These are phyloP conservation scores for Spinacia oleracea DNA, from an alignment of 179 eudicot species.

Conservation along the genomic window DNA sequence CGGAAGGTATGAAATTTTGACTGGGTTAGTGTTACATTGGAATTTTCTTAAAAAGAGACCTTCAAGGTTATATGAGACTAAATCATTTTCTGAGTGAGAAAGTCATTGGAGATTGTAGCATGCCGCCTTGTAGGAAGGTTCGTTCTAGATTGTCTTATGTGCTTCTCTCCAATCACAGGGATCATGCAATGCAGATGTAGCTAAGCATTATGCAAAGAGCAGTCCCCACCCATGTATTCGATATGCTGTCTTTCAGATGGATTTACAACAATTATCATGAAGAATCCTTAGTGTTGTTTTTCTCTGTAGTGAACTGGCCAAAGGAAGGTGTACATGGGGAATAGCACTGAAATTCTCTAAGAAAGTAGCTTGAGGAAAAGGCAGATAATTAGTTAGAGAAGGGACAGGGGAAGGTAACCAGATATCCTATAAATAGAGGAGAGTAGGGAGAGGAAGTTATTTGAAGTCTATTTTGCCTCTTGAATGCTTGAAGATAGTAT, in stretches of 20 bases:
- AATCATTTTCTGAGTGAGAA: background rate
- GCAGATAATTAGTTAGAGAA: background rate
- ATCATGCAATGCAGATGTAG: background rate
- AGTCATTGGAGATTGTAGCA: background rate
- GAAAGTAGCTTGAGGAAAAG: background rate
- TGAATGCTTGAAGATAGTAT: background rate
- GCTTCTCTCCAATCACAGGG: background rate
- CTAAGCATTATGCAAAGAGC: background rate
- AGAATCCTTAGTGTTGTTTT: background rate
- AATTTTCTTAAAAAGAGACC: background rate
- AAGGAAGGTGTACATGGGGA: background rate
- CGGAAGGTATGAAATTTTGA: too few relatives aligned
- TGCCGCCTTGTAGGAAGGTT: background rate
- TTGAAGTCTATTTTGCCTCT: too few relatives aligned
- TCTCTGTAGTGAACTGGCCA: background rate
- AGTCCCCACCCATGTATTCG: background rate
- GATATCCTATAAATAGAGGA: background rate
- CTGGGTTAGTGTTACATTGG: too few relatives aligned
- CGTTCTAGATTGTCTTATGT: background rate
- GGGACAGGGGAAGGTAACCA: background rate
- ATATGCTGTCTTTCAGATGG: background rate
- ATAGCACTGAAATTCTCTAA: background rate
- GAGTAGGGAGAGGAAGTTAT: background rate
- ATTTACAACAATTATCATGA: background rate
- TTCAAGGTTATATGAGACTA: background rate